Evolutionary conservation across 31 red algal genomes (phyloP).

Genomic region (Asparagopsis taxiformis): DNA sequence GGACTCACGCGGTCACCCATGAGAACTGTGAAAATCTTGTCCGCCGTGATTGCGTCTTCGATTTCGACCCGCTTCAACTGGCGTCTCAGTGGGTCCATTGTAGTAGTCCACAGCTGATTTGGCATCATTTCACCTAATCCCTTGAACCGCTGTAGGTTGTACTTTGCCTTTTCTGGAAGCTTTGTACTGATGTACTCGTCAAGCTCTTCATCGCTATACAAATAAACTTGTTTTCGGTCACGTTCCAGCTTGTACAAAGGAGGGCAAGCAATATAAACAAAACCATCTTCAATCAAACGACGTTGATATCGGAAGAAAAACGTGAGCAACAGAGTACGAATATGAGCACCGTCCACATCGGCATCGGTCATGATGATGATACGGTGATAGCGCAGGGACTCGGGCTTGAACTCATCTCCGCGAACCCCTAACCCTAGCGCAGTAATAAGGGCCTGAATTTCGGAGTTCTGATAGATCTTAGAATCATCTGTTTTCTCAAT

Average conservation of each 20-base stretch:
- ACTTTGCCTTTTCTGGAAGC: conserved; percentile 48
- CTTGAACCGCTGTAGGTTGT: conserved; percentile 84
- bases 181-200: conserved; percentile 39
- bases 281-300: conserved; percentile 88
- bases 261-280: conserved; percentile 97
- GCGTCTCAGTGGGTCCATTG: conserved; percentile 87
- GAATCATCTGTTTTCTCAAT: conserved; percentile 98
- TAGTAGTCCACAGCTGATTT: conserved; percentile 95
- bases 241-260: conserved; percentile 97
- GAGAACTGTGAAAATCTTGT: conserved; percentile 88
- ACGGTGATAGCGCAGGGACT: conserved; percentile 84
- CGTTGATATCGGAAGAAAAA: conserved; percentile 99
- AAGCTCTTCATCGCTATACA: conserved; percentile 77
- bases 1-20: conserved; percentile 97
- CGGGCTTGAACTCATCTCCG: conserved; percentile 74
- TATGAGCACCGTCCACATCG: conserved; percentile 98
- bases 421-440: conserved; percentile 91
- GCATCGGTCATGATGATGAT: conserved; percentile 99
- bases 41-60: conserved; percentile 89
- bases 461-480: conserved; percentile 92
- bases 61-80: conserved; percentile 89
- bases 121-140: conserved; percentile 99
- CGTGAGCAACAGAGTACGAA: conserved; percentile 96
- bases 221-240: conserved; percentile 68
- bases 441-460: conserved; percentile 94